Evolutionary conservation across 371 early-diverging fungal genomes (phyloP), one percentile per base, ranked within the genome.

Genomic region (Mucor sp.): DNA sequence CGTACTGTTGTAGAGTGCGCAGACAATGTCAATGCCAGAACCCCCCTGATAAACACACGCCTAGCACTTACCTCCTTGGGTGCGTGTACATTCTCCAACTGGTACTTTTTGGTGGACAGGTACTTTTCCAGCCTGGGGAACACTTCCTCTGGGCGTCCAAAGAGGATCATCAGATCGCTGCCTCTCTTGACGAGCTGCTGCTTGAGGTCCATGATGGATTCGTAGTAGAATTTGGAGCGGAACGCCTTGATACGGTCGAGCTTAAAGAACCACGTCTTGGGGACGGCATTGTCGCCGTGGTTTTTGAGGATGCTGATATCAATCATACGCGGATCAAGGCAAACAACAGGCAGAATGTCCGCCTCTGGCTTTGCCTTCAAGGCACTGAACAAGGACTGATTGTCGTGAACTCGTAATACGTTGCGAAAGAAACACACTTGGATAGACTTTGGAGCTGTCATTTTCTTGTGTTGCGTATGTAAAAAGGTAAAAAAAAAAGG

Each of bases 381-480:
- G 0, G 68, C 65, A 11, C 65, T 27, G 35, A 65, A 62, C 5
- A 72, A 57, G 4, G 69, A 65, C 17, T 58, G 62, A n/a, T 72
- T 72, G 35, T 80, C 81, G 55, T 81, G 81, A 12, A 80, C 53
- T 17, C 81, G 78, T 9, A 81, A 70, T 12, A 70, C 65, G 44
- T 77, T 75, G 57, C 81, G 53, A 60, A 81, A 80, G 21, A 71
- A 71, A 60, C 76, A 77, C 11, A 72, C 62, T 25, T 65, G 68
- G 21, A 72, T 58, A 17, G 58, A 37, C 37, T 65, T 72, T 11
- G 59, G 23, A 14, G 28, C 43, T 17, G 41, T 39, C 63, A 58
- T 21, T 62, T 44, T n/a, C 0, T 62, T 43, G 37, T 27, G 4
- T 19, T 23, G 27, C 2, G 17, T 19, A 21, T 37, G 28, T 25